Evolutionary conservation across 495 filamentous ascomycete species (phyloP).

Genomic region (Wilcoxina mikolae): DNA sequence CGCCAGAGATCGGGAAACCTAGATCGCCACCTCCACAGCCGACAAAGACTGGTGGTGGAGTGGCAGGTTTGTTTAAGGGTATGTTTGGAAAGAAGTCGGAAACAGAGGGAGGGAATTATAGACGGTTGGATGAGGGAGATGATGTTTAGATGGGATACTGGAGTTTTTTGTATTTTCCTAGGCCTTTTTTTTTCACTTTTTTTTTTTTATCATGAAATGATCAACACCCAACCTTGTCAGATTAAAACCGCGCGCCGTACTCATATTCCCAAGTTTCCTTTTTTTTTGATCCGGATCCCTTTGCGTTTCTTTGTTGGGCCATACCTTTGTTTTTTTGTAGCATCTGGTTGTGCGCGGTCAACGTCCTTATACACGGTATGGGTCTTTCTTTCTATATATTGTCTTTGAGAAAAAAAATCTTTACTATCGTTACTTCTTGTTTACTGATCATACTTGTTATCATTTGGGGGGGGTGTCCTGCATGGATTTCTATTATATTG

Average conservation of each 20-base stretch:
- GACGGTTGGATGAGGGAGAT: constrained; percentile 50
- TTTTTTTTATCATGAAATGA: constrained; percentile 5
- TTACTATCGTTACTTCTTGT: no score
- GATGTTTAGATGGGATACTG: constrained; percentile 27
- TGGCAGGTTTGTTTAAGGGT: constrained; percentile 39
- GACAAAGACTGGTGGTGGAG: constrained; percentile 33
- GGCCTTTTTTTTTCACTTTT: constrained; percentile 4
- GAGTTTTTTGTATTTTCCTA: neutral
- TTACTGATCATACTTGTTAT: no score
- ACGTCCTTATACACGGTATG: no score
- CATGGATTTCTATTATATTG: no score
- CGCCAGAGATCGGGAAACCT: constrained; percentile 37
- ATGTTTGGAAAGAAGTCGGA: constrained; percentile 32
- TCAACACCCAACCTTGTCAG: neutral
- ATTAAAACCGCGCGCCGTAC: neutral
- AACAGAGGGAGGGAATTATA: constrained; percentile 44
- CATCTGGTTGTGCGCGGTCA: neutral
- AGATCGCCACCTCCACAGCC: constrained; percentile 21
- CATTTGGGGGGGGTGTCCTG: no score
- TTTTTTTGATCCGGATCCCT: neutral
- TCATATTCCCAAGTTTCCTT: neutral
- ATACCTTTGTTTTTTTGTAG: neutral
- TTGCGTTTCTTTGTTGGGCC: neutral
- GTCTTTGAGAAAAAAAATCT: neutral
- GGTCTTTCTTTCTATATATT: neutral